Evolutionary conservation across 306 rosid genomes (phyloP), one percentile per base, ranked within the genome.

Genomic region (Albizia julibrissin): DNA sequence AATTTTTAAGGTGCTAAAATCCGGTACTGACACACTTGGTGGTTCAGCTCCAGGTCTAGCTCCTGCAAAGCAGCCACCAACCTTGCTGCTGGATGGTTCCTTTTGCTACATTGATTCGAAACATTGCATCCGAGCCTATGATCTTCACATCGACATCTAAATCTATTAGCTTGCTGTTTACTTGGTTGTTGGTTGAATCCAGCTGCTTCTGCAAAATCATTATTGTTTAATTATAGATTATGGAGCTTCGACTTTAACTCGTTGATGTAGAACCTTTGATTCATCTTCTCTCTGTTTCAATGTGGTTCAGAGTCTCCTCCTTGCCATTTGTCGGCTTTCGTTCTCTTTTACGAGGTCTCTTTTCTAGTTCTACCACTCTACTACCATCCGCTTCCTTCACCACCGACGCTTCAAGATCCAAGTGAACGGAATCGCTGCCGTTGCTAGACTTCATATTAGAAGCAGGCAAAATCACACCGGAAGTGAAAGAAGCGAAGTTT

Each of bases 101-200:
- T 89, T 91, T 91, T 93, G 64, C 91, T 89, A 42, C 97, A 92
- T 74, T 95, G 98, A 93, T 85, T 73, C 95, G 86, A 70, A 95
- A 90, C 98, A 94, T 95, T 0, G 94, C 97, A 43, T 95, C 98
- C 98, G 94, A 91, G 5, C 99, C 97, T 3, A 95, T 91, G 39
- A 93, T 93, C 91, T 93, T 95, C 34, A 95, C 99, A 19, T 95
- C 98, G 2, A 95, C 90, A 0, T 95, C 96, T 68, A 90, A 80
- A 72, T 95, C 96, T 4, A 91, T 78, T 16, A 88, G 44, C 54
- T 79, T 85, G 34, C 52, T 76, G 52, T 43, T 72, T 19, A 52
- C 80, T 5, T 42, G 69, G 50, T 52, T 64, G 67, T 80, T 86
- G 13, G 11, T 10, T 1, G 90, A 58, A 50, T 90, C 98, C 19